Conservation (phyloP, 768 basidiomycete genomes). For the Mycena filopes region DNA sequence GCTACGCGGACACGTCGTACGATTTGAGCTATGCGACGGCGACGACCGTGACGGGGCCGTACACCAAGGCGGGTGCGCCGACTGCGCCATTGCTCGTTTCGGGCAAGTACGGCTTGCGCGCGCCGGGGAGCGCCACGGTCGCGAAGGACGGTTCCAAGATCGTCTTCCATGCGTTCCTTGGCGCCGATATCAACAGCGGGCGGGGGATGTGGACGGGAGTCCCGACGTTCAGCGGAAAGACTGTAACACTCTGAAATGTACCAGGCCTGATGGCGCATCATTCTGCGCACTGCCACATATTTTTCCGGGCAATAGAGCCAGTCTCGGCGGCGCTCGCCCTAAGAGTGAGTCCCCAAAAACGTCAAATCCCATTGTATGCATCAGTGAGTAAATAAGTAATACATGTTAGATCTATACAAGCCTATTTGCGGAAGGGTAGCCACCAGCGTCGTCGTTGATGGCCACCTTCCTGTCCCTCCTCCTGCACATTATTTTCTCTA, state of each 20-base stretch:
- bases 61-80: constrained; percentile 39
- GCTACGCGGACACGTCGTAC: constrained; percentile 39
- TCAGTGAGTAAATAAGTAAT: background rate
- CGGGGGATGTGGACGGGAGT: constrained; percentile 27
- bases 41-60: constrained; percentile 41
- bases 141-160: constrained; percentile 26
- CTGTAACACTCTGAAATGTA: constrained; percentile 22
- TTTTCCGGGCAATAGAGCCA: too few relatives aligned
- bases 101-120: constrained; percentile 31
- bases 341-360: too few relatives aligned
- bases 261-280: too few relatives aligned
- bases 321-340: too few relatives aligned
- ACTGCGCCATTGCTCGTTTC: constrained; percentile 36
- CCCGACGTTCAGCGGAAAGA: constrained; percentile 17
- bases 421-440: background rate
- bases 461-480: constrained; percentile 45
- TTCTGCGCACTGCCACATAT: too few relatives aligned
- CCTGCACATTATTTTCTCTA: constrained; percentile 65
- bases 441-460: constrained; percentile 16
- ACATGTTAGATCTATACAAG: too few relatives aligned
- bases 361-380: too few relatives aligned
- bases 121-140: constrained; percentile 34
- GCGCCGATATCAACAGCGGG: constrained; percentile 11
- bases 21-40: constrained; percentile 45
- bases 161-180: constrained; percentile 23